Percentiles rank a stretch among this genome's conserved stretches.
These are phyloP conservation scores for Penicillium expansum DNA, from an alignment of 2,329 filamentous ascomycete genomes.

Conservation along the genomic window DNA sequence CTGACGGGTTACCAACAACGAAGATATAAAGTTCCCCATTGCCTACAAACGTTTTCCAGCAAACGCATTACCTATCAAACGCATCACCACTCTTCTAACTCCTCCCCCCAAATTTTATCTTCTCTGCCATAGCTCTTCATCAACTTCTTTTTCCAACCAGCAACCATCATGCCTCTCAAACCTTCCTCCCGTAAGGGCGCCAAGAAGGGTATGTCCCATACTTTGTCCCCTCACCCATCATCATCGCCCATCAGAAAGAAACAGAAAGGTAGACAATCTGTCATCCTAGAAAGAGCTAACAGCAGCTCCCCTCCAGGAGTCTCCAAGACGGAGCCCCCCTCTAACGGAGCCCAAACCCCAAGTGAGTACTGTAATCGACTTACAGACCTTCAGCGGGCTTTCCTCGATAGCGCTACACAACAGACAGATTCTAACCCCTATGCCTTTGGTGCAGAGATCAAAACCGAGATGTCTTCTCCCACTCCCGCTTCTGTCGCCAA, in stretches of 20 bases:
- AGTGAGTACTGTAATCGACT: neutral
- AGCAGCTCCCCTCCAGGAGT: neutral
- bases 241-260: neutral
- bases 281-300: neutral
- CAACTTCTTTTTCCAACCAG: neutral
- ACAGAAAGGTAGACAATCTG: neutral
- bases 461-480: neutral
- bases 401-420: neutral
- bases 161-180: neutral
- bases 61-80: neutral
- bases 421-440: neutral
- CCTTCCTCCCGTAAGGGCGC: neutral
- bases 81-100: neutral
- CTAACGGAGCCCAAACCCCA: neutral
- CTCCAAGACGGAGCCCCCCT: neutral
- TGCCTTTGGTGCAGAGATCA: neutral
- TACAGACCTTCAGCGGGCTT: neutral
- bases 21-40: neutral
- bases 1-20: no score
- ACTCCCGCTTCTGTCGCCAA: neutral
- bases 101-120: neutral
- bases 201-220: neutral
- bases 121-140: neutral
- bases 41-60: neutral
- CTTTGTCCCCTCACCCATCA: neutral